phyloP scores from a whole-genome alignment of 805 yeast genomes.

The Candida yuanshanica region DNA sequence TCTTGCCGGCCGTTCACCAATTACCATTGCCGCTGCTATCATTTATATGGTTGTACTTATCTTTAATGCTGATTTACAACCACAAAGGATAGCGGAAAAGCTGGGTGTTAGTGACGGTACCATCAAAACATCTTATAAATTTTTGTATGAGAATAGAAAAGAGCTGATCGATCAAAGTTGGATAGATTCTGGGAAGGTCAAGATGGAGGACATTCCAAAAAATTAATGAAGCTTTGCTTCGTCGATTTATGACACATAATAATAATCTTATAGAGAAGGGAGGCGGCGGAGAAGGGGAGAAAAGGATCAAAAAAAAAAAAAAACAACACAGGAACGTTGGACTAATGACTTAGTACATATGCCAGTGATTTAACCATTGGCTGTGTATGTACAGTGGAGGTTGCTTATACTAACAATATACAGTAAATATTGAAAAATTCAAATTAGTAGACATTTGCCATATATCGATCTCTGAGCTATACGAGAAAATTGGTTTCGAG shows the following conservation, averaged over 20 bases:
- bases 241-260: too few relatives aligned
- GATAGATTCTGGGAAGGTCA: conserved; percentile 63
- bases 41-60: conserved; percentile 90
- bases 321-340: too few relatives aligned
- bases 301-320: too few relatives aligned
- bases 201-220: conserved; percentile 34
- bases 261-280: background rate
- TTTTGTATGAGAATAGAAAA: conserved; percentile 67
- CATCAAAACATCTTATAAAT: conserved; percentile 84
- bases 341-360: too few relatives aligned
- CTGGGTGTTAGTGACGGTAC: conserved; percentile 98
- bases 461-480: too few relatives aligned
- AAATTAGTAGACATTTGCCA: too few relatives aligned
- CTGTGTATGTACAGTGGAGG: too few relatives aligned
- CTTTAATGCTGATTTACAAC: conserved; percentile 72
- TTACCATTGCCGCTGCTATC: conserved; percentile 95
- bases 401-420: too few relatives aligned
- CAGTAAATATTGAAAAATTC: too few relatives aligned
- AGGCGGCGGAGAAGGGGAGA: too few relatives aligned
- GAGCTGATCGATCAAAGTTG: conserved; percentile 72
- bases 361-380: too few relatives aligned
- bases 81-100: conserved; percentile 80
- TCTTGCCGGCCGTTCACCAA: conserved; percentile 93
- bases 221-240: background rate
- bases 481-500: too few relatives aligned